phyloP scores from a whole-genome alignment of 164 flowering plant genomes.

The Berberis thunbergii region DNA sequence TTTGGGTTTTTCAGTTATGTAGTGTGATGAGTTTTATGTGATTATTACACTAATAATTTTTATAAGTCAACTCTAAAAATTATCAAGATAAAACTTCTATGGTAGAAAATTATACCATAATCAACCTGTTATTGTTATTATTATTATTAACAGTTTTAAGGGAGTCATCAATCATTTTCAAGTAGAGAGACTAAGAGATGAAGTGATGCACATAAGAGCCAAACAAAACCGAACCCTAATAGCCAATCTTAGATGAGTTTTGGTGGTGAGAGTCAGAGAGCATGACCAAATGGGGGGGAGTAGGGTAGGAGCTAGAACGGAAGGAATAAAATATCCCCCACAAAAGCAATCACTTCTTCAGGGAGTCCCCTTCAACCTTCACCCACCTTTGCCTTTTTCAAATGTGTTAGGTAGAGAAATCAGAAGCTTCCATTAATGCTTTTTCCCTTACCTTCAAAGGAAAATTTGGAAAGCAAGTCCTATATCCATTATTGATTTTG shows the following conservation, averaged over 20 bases:
- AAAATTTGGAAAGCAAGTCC: background rate
- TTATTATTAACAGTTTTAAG: no score
- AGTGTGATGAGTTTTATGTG: no score
- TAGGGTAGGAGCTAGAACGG: background rate
- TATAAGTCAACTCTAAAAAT: no score
- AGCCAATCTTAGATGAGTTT: no score
- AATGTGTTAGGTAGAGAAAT: constrained; percentile 56
- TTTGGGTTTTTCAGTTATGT: background rate
- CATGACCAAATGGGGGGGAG: background rate
- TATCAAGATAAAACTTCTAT: no score
- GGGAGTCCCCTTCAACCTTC: constrained; percentile 23
- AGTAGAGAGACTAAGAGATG: no score
- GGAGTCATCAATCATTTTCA: no score
- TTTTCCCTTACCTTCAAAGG: constrained; percentile 2
- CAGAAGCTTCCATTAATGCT: constrained; percentile 50
- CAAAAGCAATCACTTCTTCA: constrained; percentile 1
- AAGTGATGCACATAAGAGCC: background rate
- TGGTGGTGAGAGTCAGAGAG: background rate
- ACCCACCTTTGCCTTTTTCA: constrained; percentile 29
- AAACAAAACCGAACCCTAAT: background rate
- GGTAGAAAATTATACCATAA: no score
- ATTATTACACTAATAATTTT: no score
- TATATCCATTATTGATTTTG: no score
- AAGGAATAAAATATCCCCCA: background rate
- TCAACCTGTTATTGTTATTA: no score